These are phyloP conservation scores for Phascolomyces articulosus DNA, from an alignment of 371 early-diverging fungal species.

Conservation along the genomic window DNA sequence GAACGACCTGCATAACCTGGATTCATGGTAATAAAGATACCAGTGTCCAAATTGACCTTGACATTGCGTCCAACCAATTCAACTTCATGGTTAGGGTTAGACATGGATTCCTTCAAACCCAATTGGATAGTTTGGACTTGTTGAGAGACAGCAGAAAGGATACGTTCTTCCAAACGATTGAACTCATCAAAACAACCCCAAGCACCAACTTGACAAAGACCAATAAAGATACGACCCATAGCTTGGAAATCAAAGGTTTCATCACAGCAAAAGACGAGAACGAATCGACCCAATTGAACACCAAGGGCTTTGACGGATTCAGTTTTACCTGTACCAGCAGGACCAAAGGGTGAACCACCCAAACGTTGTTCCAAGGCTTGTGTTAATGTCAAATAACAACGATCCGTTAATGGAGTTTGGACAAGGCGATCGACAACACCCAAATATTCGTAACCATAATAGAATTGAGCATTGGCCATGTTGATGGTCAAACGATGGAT, in stretches of 20 bases:
- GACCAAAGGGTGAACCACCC: slow-evolving; percentile 98
- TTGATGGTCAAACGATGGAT: slow-evolving; percentile 75
- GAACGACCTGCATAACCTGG: slow-evolving; percentile 99
- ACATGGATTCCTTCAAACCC: slow-evolving; percentile 78
- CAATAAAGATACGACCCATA: slow-evolving; percentile 99
- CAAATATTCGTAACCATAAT: slow-evolving; percentile 97
- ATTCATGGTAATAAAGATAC: slow-evolving; percentile 99
- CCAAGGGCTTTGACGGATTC: slow-evolving; percentile 99
- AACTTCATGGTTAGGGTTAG: slow-evolving; percentile 75
- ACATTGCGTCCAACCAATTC: slow-evolving; percentile 93
- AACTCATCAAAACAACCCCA: slow-evolving; percentile 99
- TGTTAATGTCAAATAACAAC: slow-evolving; percentile 96
- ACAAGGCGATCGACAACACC: slow-evolving; percentile 97
- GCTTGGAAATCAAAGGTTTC: slow-evolving; percentile 99
- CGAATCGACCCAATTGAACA: slow-evolving; percentile 93
- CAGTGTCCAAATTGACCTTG: slow-evolving; percentile 85
- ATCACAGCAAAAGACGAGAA: slow-evolving; percentile 99
- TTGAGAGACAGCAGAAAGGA: slow-evolving; percentile 98
- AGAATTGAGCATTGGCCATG: slow-evolving; percentile 95
- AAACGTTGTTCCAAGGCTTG: slow-evolving; percentile 93
- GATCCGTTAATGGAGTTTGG: slow-evolving; percentile 97
- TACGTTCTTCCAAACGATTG: slow-evolving; percentile 97
- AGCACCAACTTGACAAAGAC: slow-evolving; percentile 97
- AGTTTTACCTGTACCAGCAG: slow-evolving; percentile 98
- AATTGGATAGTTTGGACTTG: slow-evolving; percentile 98